Evolutionary conservation across 306 rosid species (phyloP), one percentile per base, ranked within the genome.

Genomic region (Lablab purpureus): DNA sequence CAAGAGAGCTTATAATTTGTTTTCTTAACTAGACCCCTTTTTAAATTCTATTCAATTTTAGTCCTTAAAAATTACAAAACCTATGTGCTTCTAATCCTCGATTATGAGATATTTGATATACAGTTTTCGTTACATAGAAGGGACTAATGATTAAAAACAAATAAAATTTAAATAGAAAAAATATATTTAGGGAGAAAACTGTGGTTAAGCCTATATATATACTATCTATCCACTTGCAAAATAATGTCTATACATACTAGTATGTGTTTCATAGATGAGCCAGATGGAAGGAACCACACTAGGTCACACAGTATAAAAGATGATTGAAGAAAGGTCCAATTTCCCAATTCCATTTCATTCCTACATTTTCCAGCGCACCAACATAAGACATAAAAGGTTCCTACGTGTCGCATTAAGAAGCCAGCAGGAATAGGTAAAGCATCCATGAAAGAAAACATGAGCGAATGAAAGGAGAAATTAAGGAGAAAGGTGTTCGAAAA

Each of bases 311-410:
- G 18, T 9, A 34, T 34, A 75, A 25, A 41, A 68, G 30, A 25
- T 5, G 65, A 25, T 3, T 27, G 10, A 22, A 60, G 40, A 60
- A 60, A 28, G 18, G 63, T 40, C 10, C 15, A 49, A 50, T 34
- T 80, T 41, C 13, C 27, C 40, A 21, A 54, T 80, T 76, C 71
- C 21, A 76, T 37, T 71, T 34, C 19, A 62, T n/a, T 49, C 63
- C 6, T 7, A 9, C 47, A 75, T 21, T 19, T 58, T 30, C 28
- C 19, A 54, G 41, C 1, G 41, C 41, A 50, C 36, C 34, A 59
- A 36, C 12, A 56, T 41, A 45, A 45, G 64, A 71, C 10, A 10
- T 34, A 28, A 1, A 27, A 7, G 9, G 43, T 37, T 37, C 43
- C 10, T 10, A 41, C 14, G 14, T 10, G 46, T 1, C 0, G 4